phyloP scores from a whole-genome alignment of 2,329 filamentous ascomycete species.

The Colletotrichum lini region DNA sequence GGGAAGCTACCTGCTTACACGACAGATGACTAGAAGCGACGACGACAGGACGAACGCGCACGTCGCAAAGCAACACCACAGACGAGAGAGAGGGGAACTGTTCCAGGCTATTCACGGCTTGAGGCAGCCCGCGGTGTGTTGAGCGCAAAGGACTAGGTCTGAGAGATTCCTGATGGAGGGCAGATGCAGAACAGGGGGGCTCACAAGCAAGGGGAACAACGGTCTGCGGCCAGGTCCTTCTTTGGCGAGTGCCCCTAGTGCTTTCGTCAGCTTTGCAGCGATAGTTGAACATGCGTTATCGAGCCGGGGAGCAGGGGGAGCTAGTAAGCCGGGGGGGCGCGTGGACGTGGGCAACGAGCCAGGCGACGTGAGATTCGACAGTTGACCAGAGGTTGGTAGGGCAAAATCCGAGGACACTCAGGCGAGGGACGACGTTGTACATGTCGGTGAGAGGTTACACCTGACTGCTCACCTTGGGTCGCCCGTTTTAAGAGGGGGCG shows the following conservation, averaged over 20 bases:
- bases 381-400: neutral
- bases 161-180: slow-evolving; percentile 35
- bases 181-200: slow-evolving; percentile 36
- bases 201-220: slow-evolving; percentile 29
- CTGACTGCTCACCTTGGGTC: slow-evolving; percentile 39
- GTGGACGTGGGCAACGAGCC: slow-evolving; percentile 2
- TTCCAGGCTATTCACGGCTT: neutral
- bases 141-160: slow-evolving; percentile 6
- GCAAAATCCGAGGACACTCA: neutral
- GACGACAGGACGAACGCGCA: neutral
- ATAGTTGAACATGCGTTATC: slow-evolving; percentile 22
- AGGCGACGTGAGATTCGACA: slow-evolving; percentile 6
- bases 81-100: neutral
- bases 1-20: slow-evolving; percentile 14
- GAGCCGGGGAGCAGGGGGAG: neutral
- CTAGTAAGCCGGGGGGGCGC: slow-evolving; percentile 18
- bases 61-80: slow-evolving; percentile 10
- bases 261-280: slow-evolving; percentile 34
- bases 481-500: neutral
- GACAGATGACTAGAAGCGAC: neutral
- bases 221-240: slow-evolving; percentile 36
- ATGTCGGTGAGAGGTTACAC: slow-evolving; percentile 41
- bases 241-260: slow-evolving; percentile 33
- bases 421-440: slow-evolving; percentile 13
- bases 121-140: neutral